A percentile compares a stretch with the other conserved stretches of the same genome.
These are phyloP conservation scores for Selaginella moellendorffii DNA, from an alignment of 75 land plant genomes.

Conservation along the genomic window DNA sequence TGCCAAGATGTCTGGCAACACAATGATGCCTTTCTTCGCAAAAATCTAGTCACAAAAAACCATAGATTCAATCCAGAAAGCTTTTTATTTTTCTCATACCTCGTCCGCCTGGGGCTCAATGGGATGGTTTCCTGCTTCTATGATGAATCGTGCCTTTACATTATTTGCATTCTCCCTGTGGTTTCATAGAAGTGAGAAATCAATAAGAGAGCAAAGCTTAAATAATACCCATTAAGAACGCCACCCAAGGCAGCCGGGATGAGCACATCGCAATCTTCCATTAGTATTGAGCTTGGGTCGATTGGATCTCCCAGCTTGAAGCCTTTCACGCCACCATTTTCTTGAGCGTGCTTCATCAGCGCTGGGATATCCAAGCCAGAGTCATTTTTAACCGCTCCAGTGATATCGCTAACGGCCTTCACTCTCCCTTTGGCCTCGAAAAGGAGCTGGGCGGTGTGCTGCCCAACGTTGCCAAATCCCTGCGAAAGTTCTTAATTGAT, in stretches of 20 bases:
- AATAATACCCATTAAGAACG: conserved; percentile 51
- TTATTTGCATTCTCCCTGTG: conserved; percentile 63
- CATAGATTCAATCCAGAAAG: background rate
- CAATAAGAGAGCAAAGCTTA: no score
- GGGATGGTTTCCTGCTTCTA: conserved; percentile 84
- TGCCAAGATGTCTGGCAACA: conserved; percentile 70
- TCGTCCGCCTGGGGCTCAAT: conserved; percentile 84
- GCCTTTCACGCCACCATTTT: conserved; percentile 41
- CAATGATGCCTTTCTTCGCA: conserved; percentile 54
- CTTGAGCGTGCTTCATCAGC: conserved; percentile 31
- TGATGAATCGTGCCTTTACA: conserved; percentile 53
- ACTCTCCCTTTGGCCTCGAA: conserved; percentile 60
- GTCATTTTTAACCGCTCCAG: conserved; percentile 67
- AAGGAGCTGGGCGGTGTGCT: conserved; percentile 77
- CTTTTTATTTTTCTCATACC: no score
- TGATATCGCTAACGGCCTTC: conserved; percentile 72
- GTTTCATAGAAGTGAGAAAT: no score
- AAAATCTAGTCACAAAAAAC: conserved; percentile 32
- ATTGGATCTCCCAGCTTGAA: conserved; percentile 43
- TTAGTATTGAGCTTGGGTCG: conserved; percentile 38
- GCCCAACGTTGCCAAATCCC: conserved; percentile 93
- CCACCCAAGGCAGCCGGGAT: conserved; percentile 93
- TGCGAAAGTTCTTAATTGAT: no score
- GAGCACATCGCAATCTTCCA: conserved; percentile 76
- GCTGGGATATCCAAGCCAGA: conserved; percentile 53